Evolutionary conservation across 2,329 filamentous ascomycete species (phyloP), one percentile per base, ranked within the genome.

Genomic region (Ceratocystis diversiconidia): DNA sequence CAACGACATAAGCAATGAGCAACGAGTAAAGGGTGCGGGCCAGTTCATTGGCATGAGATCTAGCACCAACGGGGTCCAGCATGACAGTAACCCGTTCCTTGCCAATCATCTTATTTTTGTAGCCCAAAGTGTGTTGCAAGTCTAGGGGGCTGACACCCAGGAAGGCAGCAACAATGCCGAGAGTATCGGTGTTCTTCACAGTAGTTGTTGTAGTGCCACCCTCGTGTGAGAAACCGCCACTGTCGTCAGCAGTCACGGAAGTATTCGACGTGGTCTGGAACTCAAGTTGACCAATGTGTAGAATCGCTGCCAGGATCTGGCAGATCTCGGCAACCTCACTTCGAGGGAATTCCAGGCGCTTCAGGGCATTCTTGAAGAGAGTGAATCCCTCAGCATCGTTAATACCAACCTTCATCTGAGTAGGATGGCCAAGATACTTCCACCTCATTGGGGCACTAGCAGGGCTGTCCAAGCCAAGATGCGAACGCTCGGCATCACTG

Each of bases 61-160:
- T 87, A 59, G 94, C 94, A 48, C 94, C 94, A 66, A 85, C 86
- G 5, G 92, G 90, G 72, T 99, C 94, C 43, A 99, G 82, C 92
- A 99, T 95, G 69, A 99, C 89, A 0, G 94, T 99, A n/a, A 99
- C 94, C 65, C 94, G 87, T 79, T 99, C 94, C 69, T 91, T 88
- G 73, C 95, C 89, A 66, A 99, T 87, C 70, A 94, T 96, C 80
- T 95, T 96, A 22, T 91, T 97, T 78, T 95, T 95, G 79, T 96
- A 96, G 2, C 92, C 90, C 66, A 99, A 79, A 36, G 90, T 95
- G 48, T 83, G 86, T 76, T 99, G 92, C 5, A 99, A 80, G 68
- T 95, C 90, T 61, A 84, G 80, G 8, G 87, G 83, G 71, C 85
- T 84, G 5, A 99, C 87, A 60, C 94, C 94, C 1, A 99, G 79